Evolutionary conservation across 2,329 filamentous ascomycete species (phyloP), one percentile per base, ranked within the genome.

Genomic region (Blastomyces emzantsi): DNA sequence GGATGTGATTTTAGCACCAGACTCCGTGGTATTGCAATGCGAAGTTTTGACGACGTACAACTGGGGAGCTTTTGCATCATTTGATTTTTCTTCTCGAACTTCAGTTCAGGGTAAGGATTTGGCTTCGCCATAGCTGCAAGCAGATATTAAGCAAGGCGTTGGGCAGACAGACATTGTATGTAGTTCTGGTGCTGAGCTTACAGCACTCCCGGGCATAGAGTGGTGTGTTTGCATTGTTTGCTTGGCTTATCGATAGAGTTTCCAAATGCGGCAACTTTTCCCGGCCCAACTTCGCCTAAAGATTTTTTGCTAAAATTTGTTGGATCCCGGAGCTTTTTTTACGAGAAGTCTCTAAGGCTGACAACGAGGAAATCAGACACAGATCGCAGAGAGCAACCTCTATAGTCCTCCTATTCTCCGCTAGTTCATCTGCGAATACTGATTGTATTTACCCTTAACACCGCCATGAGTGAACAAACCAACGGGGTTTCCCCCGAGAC

Each of bases 401-500:
- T 57, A 36, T 62, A n/a, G 15, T n/a, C 8, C 25, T 49, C 39
- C 43, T 36, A 8, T 49, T 13, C 39, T 41, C 57, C 30, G 17
- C 22, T 28, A 47, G 5, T 7, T 22, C 17, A 17, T 47, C 25
- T 60, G 5, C 33, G 25, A 47, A 60, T 60, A 60, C 41, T 13
- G n/a, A 5, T 9, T 19, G 30, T 58, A 43, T 41, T 28, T 36
- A 28, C 8, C 25, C 17, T 28, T 15, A 49, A 47, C 15, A 49
- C 19, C 25, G 28, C 22, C 39, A 81, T 81, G 79, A 79, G 76
- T 72, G 75, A 85, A 80, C 80, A 83, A 77, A 75, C 80, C 71
- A 77, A 82, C 80, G 75, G 78, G 76, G 73, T 76, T 73, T 70
- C 76, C 75, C 73, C 76, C 73, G 71, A 75, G 66, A 58, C 70